Evolutionary conservation across 2,329 filamentous ascomycete genomes (phyloP), one percentile per base, ranked within the genome.

Genomic region (Fusarium irregulare): DNA sequence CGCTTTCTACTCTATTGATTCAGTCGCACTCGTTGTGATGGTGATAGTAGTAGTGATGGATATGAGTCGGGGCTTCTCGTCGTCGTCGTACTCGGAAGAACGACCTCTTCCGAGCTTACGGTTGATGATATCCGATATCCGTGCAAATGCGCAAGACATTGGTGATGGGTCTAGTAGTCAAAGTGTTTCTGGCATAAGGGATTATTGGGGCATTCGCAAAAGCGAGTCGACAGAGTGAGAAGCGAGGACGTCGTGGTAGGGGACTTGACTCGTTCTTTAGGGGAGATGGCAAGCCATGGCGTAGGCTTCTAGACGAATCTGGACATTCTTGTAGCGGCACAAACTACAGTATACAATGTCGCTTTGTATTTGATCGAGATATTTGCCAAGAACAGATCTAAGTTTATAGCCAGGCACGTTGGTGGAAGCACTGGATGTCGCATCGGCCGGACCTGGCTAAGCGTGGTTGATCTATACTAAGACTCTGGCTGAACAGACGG

Each of bases 111-210:
- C 66, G 48, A 70, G 66, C 46, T 64, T 70, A 27, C 66, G 66
- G 41, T 68, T 70, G 37, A 70, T 70, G 2, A 69, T 69, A 30
- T 67, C 66, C 54, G 66, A 70, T 57, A 69, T 62, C 42, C 62
- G 61, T 48, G 66, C 64, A 53, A 70, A 50, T 60, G 68, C 62
- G 30, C 62, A 68, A 68, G 57, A 64, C 66, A 70, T 70, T 70
- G 28, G 47, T 44, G 47, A 53, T 41, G 27, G 21, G 25, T 32
- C 7, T 44, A 21, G 18, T 20, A 8, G 34, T 44, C 6, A 47
- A 34, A n/a, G 25, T 21, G 40, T 53, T 61, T 56, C 27, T 55
- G 42, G 40, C 56, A 69, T 62, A 45, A 28, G 45, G 7, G 18
- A 20, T 5, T 49, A 23, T 40, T 18, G 18, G 21, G 16, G 32